Percentiles rank a stretch among this genome's conserved stretches.
Conservation (phyloP, 345 rosid species). For the Eutrema japonicum region DNA sequence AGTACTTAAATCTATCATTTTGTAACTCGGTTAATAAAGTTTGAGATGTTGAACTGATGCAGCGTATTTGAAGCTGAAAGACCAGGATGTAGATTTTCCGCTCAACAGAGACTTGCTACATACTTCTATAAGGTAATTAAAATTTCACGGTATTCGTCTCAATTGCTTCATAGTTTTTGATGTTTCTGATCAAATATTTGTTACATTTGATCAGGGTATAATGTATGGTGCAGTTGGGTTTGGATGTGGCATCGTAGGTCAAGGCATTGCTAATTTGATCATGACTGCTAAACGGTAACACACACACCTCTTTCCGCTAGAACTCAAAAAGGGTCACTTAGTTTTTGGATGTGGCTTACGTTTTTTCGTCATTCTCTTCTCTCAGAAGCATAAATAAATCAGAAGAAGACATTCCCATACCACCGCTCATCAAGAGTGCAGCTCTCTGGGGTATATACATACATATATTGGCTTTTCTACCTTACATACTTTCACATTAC, state of each 20-base stretch:
- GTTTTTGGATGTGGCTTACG: slow-evolving; percentile 28
- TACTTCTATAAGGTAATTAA: slow-evolving; percentile 70
- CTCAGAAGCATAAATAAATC: slow-evolving; percentile 77
- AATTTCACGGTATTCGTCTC: not conserved
- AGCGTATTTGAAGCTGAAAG: slow-evolving; percentile 90
- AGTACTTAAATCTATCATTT: not conserved
- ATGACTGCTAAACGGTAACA: slow-evolving; percentile 91
- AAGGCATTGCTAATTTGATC: slow-evolving; percentile 89
- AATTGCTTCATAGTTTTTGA: not conserved
- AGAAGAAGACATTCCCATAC: slow-evolving; percentile 83
- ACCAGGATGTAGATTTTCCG: slow-evolving; percentile 74
- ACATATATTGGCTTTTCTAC: slow-evolving; percentile 3
- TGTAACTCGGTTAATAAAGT: not conserved
- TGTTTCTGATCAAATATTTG: not conserved
- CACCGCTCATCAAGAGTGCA: slow-evolving; percentile 89
- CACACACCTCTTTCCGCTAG: slow-evolving; percentile 9
- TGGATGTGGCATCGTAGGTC: slow-evolving; percentile 90
- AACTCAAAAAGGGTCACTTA: not conserved
- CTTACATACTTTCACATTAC: not conserved
- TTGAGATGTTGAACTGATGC: slow-evolving; percentile 37
- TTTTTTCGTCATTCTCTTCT: not conserved
- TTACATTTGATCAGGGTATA: slow-evolving; percentile 61
- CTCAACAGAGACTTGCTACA: slow-evolving; percentile 71
- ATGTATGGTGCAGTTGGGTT: slow-evolving; percentile 90
- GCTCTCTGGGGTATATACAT: slow-evolving; percentile 83